phyloP scores from a whole-genome alignment of 2,329 filamentous ascomycete species.

The Pseudogymnoascus sp. region DNA sequence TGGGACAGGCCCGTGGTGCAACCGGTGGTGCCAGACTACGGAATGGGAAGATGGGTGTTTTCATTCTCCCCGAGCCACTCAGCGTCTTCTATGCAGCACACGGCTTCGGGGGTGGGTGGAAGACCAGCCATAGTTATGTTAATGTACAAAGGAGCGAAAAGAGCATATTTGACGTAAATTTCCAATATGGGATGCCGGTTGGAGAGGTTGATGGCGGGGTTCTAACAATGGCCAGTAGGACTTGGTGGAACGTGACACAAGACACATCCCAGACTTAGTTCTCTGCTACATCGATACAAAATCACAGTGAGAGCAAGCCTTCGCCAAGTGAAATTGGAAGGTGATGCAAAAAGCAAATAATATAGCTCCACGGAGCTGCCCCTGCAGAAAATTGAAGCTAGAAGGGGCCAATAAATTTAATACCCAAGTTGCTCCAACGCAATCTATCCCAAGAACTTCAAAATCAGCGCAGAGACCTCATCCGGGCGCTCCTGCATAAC shows the following conservation, averaged over 20 bases:
- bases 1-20: too few species aligned
- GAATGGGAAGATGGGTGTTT: too few species aligned
- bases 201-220: too few species aligned
- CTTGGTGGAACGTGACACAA: background rate
- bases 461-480: constrained; percentile 40
- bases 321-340: background rate
- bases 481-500: constrained; percentile 58
- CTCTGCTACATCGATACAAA: background rate
- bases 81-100: too few species aligned
- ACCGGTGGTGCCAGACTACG: too few species aligned
- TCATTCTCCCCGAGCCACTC: too few species aligned
- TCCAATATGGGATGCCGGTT: too few species aligned
- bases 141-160: too few species aligned
- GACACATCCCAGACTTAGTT: background rate
- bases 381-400: background rate
- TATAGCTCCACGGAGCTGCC: background rate
- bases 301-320: background rate
- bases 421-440: background rate
- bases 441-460: constrained; percentile 30
- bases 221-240: background rate
- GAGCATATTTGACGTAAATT: too few species aligned
- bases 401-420: background rate
- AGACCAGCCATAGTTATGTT: too few species aligned
- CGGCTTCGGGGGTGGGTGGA: too few species aligned
- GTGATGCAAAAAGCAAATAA: background rate